phyloP scores from a whole-genome alignment of 1,139 yeast species.

The Taiozyma sp. region DNA sequence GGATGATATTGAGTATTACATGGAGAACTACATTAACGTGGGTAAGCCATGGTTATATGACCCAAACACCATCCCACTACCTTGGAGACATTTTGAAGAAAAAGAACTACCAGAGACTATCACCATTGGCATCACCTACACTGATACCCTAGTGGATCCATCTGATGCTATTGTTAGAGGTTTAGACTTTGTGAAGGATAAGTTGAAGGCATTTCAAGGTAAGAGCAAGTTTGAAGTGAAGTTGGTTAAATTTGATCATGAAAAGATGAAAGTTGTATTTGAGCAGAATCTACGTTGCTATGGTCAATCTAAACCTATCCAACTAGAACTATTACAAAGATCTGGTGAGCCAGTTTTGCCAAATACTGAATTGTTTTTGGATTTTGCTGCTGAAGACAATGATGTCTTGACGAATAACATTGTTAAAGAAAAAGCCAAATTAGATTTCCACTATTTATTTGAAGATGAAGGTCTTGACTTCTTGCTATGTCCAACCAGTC shows the following conservation, averaged over 20 bases:
- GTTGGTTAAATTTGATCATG: constrained; percentile 47
- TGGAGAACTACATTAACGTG: constrained; percentile 54
- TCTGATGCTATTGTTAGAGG: constrained; percentile 54
- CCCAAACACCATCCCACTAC: constrained; percentile 46
- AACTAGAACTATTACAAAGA: constrained; percentile 45
- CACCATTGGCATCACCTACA: constrained; percentile 37
- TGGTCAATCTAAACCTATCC: constrained; percentile 56
- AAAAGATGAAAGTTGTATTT: constrained; percentile 43
- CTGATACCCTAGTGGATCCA: constrained; percentile 45
- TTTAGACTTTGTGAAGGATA: constrained; percentile 35
- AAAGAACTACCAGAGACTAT: constrained; percentile 34
- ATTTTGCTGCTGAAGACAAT: constrained; percentile 46
- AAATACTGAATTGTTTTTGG: constrained; percentile 56
- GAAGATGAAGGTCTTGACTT: constrained; percentile 59
- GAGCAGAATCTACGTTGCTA: constrained; percentile 41
- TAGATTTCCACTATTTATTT: constrained; percentile 43
- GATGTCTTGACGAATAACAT: constrained; percentile 26
- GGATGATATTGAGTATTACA: constrained; percentile 61
- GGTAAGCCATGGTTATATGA: constrained; percentile 64
- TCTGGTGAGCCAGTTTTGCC: constrained; percentile 66
- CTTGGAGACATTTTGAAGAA: constrained; percentile 42
- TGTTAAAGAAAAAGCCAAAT: constrained; percentile 40
- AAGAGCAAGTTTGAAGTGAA: constrained; percentile 35
- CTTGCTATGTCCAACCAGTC: constrained; percentile 61
- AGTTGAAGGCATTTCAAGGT: constrained; percentile 32